Base-by-base conservation (phyloP, 495 filamentous ascomycete genomes). In the Umbilicaria muhlenbergii region DNA sequence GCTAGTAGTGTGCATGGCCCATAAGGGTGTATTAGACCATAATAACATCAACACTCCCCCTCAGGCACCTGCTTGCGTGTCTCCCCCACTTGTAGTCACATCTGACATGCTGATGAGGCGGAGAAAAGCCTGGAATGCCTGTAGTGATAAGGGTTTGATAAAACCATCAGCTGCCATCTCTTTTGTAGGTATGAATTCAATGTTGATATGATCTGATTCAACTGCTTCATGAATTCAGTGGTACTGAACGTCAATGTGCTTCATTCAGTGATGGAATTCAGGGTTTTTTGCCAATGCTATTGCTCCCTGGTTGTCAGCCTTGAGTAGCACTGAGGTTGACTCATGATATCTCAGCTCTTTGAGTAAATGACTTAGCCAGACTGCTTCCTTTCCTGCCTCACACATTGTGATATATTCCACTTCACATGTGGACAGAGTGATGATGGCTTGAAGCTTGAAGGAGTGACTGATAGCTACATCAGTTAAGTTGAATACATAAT, bases 371-470 rank as follows among this genome's bases (percentile, higher is more conserved):
- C 48, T 38, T 34, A 67, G 39, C 57, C 57, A 66, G 19, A 67
- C 54, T 6, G 60, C 54, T 50, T 68, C 64, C 49, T 67, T 66
- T 1, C 50, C 56, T 34, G 58, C 65, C 44, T 64, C 63, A 65
- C 5, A 61, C 43, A 13, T 49, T 47, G 4, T 62, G 50, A 38
- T 56, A 56, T 8, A 51, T 38, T 28, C 24, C 1, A 12, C 51
- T 51, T 3, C 43, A 47, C 1, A 66, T 50, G 11, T 47, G 62
- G 34, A 56, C 32, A 44, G 64, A 66, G 58, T 49, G 67, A 37
- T 57, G 49, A 0, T 52, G 46, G 5, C 5, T 7, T 33, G 59
- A 59, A 13, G 58, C 50, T 50, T 69, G 51, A 38, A 66, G 68
- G 5, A 68, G 52, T 11, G 63, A 52, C 39, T 69, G 67, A 11